A percentile compares a stretch with the other conserved stretches of the same genome.
phyloP scores from a whole-genome alignment of 23 red algal species.

The Gracilaria gracilis region DNA sequence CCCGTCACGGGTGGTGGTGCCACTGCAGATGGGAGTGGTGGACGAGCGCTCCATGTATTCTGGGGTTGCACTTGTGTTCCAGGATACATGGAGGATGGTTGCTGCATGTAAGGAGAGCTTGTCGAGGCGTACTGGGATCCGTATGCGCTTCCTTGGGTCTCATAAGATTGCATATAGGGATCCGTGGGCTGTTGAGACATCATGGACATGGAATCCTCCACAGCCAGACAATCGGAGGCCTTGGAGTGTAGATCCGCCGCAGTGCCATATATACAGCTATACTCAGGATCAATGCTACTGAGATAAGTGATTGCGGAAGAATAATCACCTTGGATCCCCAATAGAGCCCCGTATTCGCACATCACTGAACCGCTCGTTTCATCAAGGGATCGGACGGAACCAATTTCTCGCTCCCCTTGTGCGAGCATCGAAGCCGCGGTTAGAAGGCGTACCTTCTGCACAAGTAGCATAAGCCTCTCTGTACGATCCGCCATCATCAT shows the following conservation, averaged over 20 bases:
- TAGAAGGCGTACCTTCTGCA: conserved; percentile 65
- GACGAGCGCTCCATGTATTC: conserved; percentile 10
- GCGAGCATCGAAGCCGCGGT: conserved; percentile 44
- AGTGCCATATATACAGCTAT: conserved; percentile 49
- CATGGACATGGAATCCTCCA: conserved; percentile 30
- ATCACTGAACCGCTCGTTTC: conserved; percentile 63
- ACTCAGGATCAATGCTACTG: conserved; percentile 49
- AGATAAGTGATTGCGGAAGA: conserved; percentile 56
- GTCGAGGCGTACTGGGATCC: not conserved
- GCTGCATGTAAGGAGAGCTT: conserved; percentile 6
- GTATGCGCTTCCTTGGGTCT: not conserved
- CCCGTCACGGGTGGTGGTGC: not conserved
- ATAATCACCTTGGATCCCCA: conserved; percentile 57
- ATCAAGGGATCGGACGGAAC: conserved; percentile 68
- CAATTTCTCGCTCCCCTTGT: conserved; percentile 75
- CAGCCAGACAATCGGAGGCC: conserved; percentile 44
- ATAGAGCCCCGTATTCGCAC: conserved; percentile 70
- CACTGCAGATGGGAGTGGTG: conserved; percentile 10
- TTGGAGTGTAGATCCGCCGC: conserved; percentile 48
- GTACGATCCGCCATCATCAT: conserved; percentile 51
- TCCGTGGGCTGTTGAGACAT: conserved; percentile 19
- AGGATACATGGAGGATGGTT: not conserved
- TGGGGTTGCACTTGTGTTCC: conserved; percentile 33
- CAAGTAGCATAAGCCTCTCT: conserved; percentile 43
- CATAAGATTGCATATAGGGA: conserved; percentile 3